Conservation (phyloP, 1,284 basidiomycete genomes). For the Rhodotorula sp. region DNA sequence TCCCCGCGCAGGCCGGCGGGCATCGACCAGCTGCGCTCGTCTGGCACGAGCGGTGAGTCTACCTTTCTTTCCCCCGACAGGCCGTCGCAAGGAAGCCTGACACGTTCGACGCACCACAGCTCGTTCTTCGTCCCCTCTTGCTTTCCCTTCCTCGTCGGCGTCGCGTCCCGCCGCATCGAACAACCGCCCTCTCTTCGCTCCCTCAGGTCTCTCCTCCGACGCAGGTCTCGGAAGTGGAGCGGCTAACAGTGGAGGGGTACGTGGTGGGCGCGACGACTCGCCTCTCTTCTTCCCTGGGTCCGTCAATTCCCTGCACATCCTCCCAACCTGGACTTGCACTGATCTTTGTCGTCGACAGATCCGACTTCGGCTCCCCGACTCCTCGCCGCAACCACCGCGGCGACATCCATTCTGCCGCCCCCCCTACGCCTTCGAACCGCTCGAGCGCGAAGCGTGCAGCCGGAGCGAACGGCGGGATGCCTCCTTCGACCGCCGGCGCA, state of each 20-base stretch:
- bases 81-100: neutral
- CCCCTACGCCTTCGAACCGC: constrained; percentile 32
- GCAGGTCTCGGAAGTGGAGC: constrained; percentile 8
- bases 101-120: neutral
- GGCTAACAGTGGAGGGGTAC: neutral
- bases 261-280: constrained; percentile 27
- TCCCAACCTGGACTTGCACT: neutral
- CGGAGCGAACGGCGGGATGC: constrained; percentile 2
- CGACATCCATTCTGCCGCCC: constrained; percentile 45
- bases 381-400: constrained; percentile 41
- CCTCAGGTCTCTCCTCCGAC: constrained; percentile 24
- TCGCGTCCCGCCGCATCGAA: constrained; percentile 5
- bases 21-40: constrained; percentile 14
- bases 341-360: constrained; percentile 7
- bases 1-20: neutral
- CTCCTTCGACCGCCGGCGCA: constrained; percentile 12
- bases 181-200: constrained; percentile 20
- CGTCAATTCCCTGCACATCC: neutral
- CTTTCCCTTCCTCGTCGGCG: constrained; percentile 29
- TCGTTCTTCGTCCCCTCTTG: constrained; percentile 28
- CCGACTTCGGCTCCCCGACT: constrained; percentile 37
- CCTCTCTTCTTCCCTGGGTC: constrained; percentile 41
- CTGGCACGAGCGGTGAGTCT: neutral
- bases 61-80: neutral
- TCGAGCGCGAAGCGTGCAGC: constrained; percentile 3